These are phyloP conservation scores for Voacanga thouarsii DNA, from an alignment of 257 asterid species.

Conservation along the genomic window DNA sequence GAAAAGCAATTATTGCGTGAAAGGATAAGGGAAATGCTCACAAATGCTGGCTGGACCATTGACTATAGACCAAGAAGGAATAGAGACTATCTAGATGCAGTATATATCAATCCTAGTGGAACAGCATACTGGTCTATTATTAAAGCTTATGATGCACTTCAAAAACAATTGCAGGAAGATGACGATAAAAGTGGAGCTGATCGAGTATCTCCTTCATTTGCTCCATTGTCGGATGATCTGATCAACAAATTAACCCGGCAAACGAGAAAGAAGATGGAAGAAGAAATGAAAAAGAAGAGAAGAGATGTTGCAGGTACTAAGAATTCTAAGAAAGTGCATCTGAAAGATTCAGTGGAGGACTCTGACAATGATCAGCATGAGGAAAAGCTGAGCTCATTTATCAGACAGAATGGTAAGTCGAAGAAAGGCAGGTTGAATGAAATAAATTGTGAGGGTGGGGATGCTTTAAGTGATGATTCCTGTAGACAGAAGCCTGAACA, in stretches of 20 bases:
- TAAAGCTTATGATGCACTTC: conserved; percentile 92
- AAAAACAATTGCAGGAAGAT: conserved; percentile 64
- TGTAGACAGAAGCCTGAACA: conserved; percentile 36
- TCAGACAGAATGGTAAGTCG: conserved; percentile 47
- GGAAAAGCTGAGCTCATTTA: conserved; percentile 44
- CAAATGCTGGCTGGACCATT: conserved; percentile 81
- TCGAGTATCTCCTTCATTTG: conserved; percentile 53
- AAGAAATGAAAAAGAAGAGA: conserved; percentile 73
- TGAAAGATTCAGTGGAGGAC: conserved; percentile 39
- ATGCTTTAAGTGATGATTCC: conserved; percentile 39
- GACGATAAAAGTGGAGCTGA: conserved; percentile 32
- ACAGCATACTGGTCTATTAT: conserved; percentile 97
- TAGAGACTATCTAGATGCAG: conserved; percentile 95
- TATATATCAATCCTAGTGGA: conserved; percentile 80
- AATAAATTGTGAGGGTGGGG: conserved; percentile 38
- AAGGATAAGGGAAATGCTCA: conserved; percentile 76
- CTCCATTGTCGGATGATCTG: conserved; percentile 73
- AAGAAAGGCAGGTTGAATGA: conserved; percentile 33
- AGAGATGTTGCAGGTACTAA: conserved; percentile 42
- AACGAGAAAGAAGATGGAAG: conserved; percentile 81
- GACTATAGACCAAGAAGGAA: conserved; percentile 95
- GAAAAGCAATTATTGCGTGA: conserved; percentile 92
- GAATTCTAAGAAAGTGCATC: conserved; percentile 34
- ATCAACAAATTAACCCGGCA: conserved; percentile 83
- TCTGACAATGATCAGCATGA: conserved; percentile 57